Base-by-base conservation (phyloP, 768 basidiomycete genomes). In the Tremella yokohamensis region DNA sequence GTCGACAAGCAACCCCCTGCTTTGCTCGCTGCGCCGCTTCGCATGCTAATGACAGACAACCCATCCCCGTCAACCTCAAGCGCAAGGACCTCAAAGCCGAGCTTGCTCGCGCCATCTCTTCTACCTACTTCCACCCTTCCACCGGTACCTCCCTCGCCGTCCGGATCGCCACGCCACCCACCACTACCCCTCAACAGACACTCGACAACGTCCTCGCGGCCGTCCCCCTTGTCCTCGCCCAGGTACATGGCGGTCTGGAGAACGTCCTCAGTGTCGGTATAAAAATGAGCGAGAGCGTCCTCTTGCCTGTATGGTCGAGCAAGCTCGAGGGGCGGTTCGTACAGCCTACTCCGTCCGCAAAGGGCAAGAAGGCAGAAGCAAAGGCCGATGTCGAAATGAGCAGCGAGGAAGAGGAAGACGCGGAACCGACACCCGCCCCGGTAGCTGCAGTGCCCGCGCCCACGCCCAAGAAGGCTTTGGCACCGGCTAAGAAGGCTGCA, bases 91-190 rank as follows among this genome's bases (percentile, higher is more conserved):
- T 99, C 58, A 98, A 97, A 75, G 83, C 81, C 48, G 92, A 97
- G 69, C 83, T 99, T 9, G 93, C 94, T 75, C 85, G 87, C 45
- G 94, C 94, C 16, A 85, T 99, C 63, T 86, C 86, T 3, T 91
- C 92, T 11, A 93, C 94, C 1, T 96, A 96, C 77, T 89, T 96
- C 86, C 88, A 92, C 75, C 89, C 92, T 78, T 90, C 92, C 56
- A 85, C 84, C 63, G 96, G 96, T 12, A 96, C 91, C 6, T 90
- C 88, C 83, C 93, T 90, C 24, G 86, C 92, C 26, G 83, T 97
- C 61, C 92, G 92, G 79, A 80, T 98, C 51, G 87, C 85, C 47
- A 83, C 82, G 2, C 76, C 89, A 1, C 52, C 69, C 40, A 84
- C 85, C 3, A 89, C 92, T 61, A 83, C 82, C 2, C 81, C 87